phyloP scores from a whole-genome alignment of 495 filamentous ascomycete species.

The Cercophora sp. region DNA sequence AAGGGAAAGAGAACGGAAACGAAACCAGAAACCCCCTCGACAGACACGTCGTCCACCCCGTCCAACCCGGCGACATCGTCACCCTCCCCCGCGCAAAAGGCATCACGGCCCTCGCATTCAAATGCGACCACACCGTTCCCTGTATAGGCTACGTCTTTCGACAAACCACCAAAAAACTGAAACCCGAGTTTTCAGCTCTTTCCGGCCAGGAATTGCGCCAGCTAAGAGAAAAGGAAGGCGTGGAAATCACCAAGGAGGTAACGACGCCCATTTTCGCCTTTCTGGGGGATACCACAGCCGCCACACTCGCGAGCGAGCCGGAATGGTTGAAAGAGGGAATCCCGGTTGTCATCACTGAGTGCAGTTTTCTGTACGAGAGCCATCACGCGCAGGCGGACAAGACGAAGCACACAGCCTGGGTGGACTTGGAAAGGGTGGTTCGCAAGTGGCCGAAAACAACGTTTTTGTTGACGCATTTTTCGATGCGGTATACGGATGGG shows the following conservation, averaged over 20 bases:
- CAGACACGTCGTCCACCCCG: conserved; percentile 27
- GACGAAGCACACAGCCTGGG: conserved; percentile 37
- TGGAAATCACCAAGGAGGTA: conserved; percentile 23
- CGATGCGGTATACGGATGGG: conserved; percentile 31
- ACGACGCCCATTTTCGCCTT: conserved; percentile 35
- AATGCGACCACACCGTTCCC: conserved; percentile 36
- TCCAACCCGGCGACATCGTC: conserved; percentile 19
- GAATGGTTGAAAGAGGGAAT: conserved; percentile 22
- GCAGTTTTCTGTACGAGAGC: conserved; percentile 32
- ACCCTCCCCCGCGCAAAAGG: conserved; percentile 19
- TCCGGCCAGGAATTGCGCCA: conserved; percentile 19
- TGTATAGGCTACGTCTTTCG: conserved; percentile 37
- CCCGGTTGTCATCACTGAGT: conserved; percentile 37
- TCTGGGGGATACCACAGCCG: conserved; percentile 34
- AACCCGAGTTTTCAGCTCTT: conserved; percentile 18
- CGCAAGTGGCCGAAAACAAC: conserved; percentile 25
- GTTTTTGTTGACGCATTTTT: conserved; percentile 39
- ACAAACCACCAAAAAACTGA: conserved; percentile 24
- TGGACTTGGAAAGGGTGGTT: conserved; percentile 30
- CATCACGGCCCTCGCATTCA: conserved; percentile 29
- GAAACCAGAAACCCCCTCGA: neutral
- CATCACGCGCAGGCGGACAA: conserved; percentile 30
- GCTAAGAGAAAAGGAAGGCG: conserved; percentile 17
- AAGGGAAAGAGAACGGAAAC: neutral
- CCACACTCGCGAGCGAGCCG: conserved; percentile 19